A percentile compares a stretch with the other conserved stretches of the same genome.
These are phyloP conservation scores for Trichoderma koningiopsis DNA, from an alignment of 2,329 filamentous ascomycete genomes.

Conservation along the genomic window DNA sequence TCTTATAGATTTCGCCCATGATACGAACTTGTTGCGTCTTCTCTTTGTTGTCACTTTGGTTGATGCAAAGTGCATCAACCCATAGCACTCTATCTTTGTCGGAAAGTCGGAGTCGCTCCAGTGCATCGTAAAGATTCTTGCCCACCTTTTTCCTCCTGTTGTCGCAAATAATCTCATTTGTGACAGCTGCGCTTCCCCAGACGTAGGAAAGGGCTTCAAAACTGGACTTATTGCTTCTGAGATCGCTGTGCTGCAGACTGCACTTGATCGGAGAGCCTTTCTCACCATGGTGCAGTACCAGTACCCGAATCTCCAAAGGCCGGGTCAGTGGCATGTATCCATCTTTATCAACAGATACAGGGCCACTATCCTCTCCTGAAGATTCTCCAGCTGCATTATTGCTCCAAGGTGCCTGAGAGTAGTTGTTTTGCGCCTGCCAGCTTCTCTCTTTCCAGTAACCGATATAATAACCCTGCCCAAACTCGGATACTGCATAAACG, in stretches of 20 bases:
- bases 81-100: neutral
- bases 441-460: neutral
- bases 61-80: neutral
- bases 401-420: neutral
- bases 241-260: neutral
- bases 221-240: neutral
- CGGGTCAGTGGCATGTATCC: neutral
- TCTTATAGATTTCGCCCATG: neutral
- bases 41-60: neutral
- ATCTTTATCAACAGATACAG: neutral
- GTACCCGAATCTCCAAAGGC: neutral
- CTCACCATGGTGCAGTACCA: neutral
- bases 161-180: neutral
- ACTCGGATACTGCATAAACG: neutral
- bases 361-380: neutral
- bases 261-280: neutral
- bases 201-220: neutral
- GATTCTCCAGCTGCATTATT: neutral
- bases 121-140: neutral
- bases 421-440: neutral
- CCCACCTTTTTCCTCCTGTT: neutral
- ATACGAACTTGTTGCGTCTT: neutral
- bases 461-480: neutral
- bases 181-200: neutral
- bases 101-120: neutral